Conservation (phyloP, 768 basidiomycete genomes). For the Mycena kentingensis region DNA sequence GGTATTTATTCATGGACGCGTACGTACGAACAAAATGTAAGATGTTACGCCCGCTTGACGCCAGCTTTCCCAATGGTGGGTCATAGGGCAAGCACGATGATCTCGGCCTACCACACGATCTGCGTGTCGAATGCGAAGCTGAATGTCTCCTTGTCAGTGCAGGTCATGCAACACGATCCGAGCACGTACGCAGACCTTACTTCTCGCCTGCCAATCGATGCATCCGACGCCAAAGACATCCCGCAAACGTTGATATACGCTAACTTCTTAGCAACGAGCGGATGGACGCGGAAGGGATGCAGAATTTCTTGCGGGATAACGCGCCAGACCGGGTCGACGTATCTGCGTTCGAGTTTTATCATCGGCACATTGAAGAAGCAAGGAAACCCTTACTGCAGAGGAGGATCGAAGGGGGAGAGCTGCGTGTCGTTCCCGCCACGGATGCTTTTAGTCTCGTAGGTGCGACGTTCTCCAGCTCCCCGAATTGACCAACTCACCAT, state of each 20-base stretch:
- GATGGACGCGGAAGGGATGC: neutral
- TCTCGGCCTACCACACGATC: no score
- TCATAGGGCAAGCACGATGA: no score
- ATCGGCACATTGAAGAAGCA: slow-evolving; percentile 4
- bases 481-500: neutral
- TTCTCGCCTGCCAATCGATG: neutral
- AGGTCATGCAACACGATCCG: slow-evolving; percentile 15
- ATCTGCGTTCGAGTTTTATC: neutral
- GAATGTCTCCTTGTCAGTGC: slow-evolving; percentile 11
- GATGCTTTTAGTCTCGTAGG: slow-evolving; percentile 8
- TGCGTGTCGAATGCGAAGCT: slow-evolving; percentile 18
- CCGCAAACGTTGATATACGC: slow-evolving; percentile 1
- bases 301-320: neutral
- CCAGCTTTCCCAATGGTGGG: no score
- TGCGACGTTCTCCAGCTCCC: neutral
- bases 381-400: neutral
- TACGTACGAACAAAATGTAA: neutral
- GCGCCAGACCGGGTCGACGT: neutral
- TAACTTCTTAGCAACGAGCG: no score
- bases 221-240: neutral
- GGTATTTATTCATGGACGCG: neutral
- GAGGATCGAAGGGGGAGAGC: neutral
- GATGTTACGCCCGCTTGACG: no score
- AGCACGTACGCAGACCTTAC: slow-evolving; percentile 18
- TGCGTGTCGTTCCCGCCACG: slow-evolving; percentile 1